Evolutionary conservation across 148 eudicot species (phyloP).

Genomic region (Persicaria maculosa): DNA sequence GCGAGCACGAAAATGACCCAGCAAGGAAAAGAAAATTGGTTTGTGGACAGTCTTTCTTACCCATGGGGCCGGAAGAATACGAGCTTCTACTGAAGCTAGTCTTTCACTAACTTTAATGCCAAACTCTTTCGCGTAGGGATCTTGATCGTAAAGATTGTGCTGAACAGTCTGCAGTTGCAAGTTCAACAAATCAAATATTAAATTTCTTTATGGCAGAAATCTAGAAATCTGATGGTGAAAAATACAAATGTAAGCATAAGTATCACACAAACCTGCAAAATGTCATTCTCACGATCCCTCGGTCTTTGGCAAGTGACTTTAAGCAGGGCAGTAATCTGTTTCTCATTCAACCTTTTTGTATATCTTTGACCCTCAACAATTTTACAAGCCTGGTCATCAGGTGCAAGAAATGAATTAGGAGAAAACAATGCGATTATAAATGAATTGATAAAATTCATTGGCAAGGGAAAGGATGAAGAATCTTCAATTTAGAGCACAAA

Average conservation of each 20-base stretch:
- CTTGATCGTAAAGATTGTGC: constrained; percentile 59
- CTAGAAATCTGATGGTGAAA: neutral
- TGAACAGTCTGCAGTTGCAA: constrained; percentile 42
- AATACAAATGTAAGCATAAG: neutral
- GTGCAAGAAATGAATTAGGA: constrained; percentile 3
- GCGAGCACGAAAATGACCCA: neutral
- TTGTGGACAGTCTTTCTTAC: constrained; percentile 21
- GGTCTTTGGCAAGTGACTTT: constrained; percentile 72
- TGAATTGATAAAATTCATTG: neutral
- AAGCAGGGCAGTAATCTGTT: constrained; percentile 62
- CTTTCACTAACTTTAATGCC: constrained; percentile 57
- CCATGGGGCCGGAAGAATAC: constrained; percentile 83
- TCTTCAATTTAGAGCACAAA: constrained; percentile 11
- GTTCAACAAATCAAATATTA: neutral
- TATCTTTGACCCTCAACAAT: constrained; percentile 72
- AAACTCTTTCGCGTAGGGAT: constrained; percentile 64
- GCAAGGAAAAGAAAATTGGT: neutral
- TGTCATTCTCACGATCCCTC: constrained; percentile 60
- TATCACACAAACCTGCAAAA: constrained; percentile 44
- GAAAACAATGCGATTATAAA: constrained; percentile 6
- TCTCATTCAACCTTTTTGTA: constrained; percentile 66
- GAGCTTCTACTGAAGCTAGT: constrained; percentile 55
- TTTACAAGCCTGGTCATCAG: constrained; percentile 54
- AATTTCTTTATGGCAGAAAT: neutral
- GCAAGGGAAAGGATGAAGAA: constrained; percentile 3